These are phyloP conservation scores for Orobanche coerulescens DNA, from an alignment of 257 asterid species.

Conservation along the genomic window DNA sequence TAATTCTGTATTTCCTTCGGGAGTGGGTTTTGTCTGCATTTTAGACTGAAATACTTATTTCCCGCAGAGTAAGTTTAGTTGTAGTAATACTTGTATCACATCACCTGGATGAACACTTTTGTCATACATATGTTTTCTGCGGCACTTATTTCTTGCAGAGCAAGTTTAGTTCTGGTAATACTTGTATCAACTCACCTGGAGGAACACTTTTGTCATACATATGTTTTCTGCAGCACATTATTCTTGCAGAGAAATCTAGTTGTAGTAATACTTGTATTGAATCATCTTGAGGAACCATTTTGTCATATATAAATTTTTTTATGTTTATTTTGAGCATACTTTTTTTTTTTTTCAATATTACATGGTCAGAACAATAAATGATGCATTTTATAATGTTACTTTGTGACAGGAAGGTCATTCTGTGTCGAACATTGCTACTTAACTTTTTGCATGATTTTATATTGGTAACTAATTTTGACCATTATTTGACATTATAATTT, in stretches of 20 bases:
- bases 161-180: neutral
- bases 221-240: neutral
- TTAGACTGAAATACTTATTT: neutral
- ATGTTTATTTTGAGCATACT: neutral
- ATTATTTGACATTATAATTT: no score
- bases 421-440: no score
- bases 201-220: neutral
- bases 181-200: neutral
- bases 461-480: no score
- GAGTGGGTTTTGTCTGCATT: constrained; percentile 1
- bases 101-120: neutral
- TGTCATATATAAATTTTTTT: neutral
- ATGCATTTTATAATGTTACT: constrained; percentile 9
- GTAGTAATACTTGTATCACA: constrained; percentile 1
- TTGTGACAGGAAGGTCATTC: no score
- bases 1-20: constrained; percentile 11
- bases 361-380: constrained; percentile 13
- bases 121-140: neutral
- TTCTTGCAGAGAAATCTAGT: neutral
- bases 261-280: constrained; percentile 2
- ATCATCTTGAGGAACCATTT: neutral
- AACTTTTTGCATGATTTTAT: no score
- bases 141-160: constrained; percentile 4
- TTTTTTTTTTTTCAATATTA: neutral
- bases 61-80: neutral